phyloP scores from a whole-genome alignment of 805 yeast genomes.

The Priceomyces castillae region DNA sequence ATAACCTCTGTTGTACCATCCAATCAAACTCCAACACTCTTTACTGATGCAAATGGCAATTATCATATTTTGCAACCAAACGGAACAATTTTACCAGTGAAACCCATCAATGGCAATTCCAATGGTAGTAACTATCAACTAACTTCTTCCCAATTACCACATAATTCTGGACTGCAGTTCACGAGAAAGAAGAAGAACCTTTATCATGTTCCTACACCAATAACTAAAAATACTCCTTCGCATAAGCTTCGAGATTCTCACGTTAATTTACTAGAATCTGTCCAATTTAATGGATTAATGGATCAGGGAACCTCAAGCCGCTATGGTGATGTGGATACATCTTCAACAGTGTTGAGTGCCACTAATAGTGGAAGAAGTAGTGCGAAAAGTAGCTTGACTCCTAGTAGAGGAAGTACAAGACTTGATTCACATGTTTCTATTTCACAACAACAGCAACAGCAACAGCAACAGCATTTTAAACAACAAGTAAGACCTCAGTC shows the following conservation, averaged over 20 bases:
- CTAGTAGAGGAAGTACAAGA: constrained; percentile 8
- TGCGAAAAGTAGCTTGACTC: constrained; percentile 5
- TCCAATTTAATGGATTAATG: constrained; percentile 18
- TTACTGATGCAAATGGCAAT: constrained; percentile 10
- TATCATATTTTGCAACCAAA: constrained; percentile 11
- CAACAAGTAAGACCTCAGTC: not conserved
- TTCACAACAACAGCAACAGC: not conserved
- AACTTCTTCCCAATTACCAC: not conserved
- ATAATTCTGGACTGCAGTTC: not conserved
- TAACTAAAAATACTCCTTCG: constrained; percentile 15
- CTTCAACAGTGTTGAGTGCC: constrained; percentile 16
- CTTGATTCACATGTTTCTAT: not conserved
- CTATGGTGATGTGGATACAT: constrained; percentile 23
- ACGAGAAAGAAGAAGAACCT: constrained; percentile 10
- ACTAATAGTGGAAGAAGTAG: constrained; percentile 12
- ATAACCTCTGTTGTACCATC: not conserved
- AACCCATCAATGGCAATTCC: not conserved
- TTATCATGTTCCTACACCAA: constrained; percentile 19
- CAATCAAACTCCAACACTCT: constrained; percentile 1
- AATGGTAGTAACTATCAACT: not conserved
- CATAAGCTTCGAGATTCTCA: constrained; percentile 19
- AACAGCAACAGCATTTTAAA: not conserved
- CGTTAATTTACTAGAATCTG: constrained; percentile 19
- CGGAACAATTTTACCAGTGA: constrained; percentile 9
- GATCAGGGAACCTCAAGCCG: constrained; percentile 15